Evolutionary conservation across 139 green algal genomes (phyloP).

Genomic region (Helicosporidium sp.): DNA sequence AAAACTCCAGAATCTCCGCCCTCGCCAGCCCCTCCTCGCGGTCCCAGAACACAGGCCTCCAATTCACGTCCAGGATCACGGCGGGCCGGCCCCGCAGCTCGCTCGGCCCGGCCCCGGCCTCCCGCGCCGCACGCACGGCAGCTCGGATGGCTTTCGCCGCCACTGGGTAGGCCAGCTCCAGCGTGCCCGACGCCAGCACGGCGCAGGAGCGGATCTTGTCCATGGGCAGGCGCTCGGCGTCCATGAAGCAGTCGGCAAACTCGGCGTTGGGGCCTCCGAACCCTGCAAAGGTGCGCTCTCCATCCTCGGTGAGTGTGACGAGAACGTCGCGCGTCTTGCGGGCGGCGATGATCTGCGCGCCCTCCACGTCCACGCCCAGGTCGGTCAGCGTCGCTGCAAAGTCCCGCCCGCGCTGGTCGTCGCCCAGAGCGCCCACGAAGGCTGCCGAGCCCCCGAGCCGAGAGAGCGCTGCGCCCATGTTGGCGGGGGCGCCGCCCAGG

Average conservation of each 20-base stretch:
- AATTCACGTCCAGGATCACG: conserved; percentile 72
- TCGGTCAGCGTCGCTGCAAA: conserved; percentile 46
- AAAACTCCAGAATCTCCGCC: conserved; percentile 16
- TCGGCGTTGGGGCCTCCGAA: conserved; percentile 42
- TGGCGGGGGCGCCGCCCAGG: conserved; percentile 58
- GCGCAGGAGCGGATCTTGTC: conserved; percentile 28
- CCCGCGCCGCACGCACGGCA: conserved; percentile 25
- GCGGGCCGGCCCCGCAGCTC: too few relatives aligned
- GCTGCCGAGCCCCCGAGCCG: conserved; percentile 28
- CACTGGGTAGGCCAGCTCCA: conserved; percentile 48
- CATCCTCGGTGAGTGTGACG: conserved; percentile 36
- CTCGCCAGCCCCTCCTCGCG: conserved; percentile 15
- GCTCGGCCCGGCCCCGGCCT: too few relatives aligned
- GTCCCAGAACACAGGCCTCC: conserved; percentile 69
- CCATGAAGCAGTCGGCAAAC: conserved; percentile 61
- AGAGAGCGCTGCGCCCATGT: conserved; percentile 47
- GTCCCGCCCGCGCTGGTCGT: conserved; percentile 44
- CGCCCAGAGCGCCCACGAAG: conserved; percentile 51
- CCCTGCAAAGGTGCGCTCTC: conserved; percentile 59
- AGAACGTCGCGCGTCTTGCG: conserved; percentile 68
- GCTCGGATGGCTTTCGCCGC: conserved; percentile 33
- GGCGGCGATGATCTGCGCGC: conserved; percentile 24
- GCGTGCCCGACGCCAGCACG: conserved; percentile 58
- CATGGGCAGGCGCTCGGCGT: conserved; percentile 33
- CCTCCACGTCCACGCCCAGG: conserved; percentile 33